Evolutionary conservation across 202 grass and related monocot species (phyloP).

Genomic region (Musa balbisiana): DNA sequence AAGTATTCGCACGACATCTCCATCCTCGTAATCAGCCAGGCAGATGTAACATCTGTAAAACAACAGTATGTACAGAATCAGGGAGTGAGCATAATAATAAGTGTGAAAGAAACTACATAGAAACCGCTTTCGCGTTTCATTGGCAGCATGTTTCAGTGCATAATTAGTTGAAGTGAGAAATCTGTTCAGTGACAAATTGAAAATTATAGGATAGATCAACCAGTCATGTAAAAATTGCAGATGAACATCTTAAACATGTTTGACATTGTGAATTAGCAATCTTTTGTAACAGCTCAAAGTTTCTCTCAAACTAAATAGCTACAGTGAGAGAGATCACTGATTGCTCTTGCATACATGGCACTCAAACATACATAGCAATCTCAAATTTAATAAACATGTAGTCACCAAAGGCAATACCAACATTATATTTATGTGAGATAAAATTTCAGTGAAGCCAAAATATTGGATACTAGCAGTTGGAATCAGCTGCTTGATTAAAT

Average conservation of each 20-base stretch:
- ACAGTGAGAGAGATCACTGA: neutral
- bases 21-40: slow-evolving; percentile 85
- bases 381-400: no score
- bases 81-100: neutral
- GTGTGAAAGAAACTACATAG: neutral
- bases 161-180: neutral
- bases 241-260: neutral
- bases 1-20: slow-evolving; percentile 75
- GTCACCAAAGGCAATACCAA: no score
- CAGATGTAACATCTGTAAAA: slow-evolving; percentile 79
- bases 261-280: neutral
- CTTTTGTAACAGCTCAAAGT: neutral
- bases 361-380: neutral
- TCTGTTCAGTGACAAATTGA: neutral
- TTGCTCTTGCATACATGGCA: neutral
- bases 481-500: neutral
- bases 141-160: neutral
- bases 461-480: neutral
- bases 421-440: no score
- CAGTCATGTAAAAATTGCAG: neutral
- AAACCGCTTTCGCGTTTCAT: neutral
- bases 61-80: slow-evolving; percentile 7
- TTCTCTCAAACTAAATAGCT: neutral
- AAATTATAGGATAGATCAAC: no score
- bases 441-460: neutral